Percentiles rank a stretch among this genome's conserved stretches.
phyloP scores from a whole-genome alignment of 1,139 yeast species.

The Yamadazyma taylorii region DNA sequence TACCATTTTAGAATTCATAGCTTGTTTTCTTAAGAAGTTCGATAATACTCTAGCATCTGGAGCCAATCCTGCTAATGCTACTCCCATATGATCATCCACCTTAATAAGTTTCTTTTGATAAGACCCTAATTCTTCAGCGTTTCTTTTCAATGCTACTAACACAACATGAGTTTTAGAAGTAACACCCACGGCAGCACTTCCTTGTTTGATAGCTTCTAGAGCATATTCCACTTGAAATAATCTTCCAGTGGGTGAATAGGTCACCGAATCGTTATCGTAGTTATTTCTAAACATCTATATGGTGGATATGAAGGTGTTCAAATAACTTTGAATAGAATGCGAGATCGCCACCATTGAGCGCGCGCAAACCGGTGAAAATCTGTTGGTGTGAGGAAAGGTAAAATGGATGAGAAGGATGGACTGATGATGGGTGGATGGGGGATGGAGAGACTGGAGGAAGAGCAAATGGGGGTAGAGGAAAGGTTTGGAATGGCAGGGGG shows the following conservation, averaged over 20 bases:
- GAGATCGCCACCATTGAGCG: background rate
- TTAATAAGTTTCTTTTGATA: conserved; percentile 92
- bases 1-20: conserved; percentile 83
- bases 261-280: conserved; percentile 96
- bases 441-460: too few species aligned
- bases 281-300: conserved; percentile 81
- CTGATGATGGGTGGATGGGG: too few species aligned
- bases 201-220: conserved; percentile 95
- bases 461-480: too few species aligned
- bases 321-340: too few species aligned
- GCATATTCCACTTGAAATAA: conserved; percentile 96
- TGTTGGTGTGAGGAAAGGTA: background rate
- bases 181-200: conserved; percentile 94
- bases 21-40: conserved; percentile 86
- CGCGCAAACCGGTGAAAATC: background rate
- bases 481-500: too few species aligned
- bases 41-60: conserved; percentile 96
- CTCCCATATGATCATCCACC: conserved; percentile 90
- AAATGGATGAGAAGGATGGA: background rate
- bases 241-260: conserved; percentile 96
- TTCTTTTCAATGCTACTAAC: conserved; percentile 88
- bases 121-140: conserved; percentile 95
- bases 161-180: conserved; percentile 86
- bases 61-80: conserved; percentile 95
- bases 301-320: too few species aligned